These are phyloP conservation scores for Cladophialophora carrionii DNA, from an alignment of 2,329 filamentous ascomycete species.

Conservation along the genomic window DNA sequence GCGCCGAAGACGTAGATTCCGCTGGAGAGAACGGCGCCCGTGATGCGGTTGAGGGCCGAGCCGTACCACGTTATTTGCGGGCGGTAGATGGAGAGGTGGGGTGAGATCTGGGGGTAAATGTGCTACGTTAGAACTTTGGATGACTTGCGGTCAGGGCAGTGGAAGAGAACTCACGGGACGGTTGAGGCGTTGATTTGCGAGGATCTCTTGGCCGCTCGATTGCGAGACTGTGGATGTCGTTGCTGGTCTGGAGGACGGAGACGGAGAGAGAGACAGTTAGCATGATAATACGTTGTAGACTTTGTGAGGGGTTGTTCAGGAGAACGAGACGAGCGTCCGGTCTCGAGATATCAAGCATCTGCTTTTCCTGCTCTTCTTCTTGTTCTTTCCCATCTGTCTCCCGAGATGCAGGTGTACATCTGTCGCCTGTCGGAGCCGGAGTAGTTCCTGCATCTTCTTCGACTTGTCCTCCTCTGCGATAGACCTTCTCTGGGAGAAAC, in stretches of 20 bases:
- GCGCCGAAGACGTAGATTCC: constrained; percentile 77
- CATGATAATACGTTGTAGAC: not conserved
- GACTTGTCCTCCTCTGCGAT: not conserved
- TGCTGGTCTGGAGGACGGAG: constrained; percentile 29
- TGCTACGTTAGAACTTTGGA: not conserved
- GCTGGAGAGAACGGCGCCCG: constrained; percentile 72
- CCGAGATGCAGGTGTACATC: not conserved
- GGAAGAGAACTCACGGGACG: constrained; percentile 59
- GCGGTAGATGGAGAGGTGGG: constrained; percentile 84
- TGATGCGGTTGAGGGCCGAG: constrained; percentile 78
- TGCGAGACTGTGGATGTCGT: constrained; percentile 57
- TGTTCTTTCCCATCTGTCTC: not conserved
- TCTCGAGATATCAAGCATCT: not conserved
- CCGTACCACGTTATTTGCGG: constrained; percentile 83
- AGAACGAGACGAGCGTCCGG: no score
- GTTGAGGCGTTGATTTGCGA: constrained; percentile 76
- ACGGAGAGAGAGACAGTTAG: constrained; percentile 1
- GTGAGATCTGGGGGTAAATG: constrained; percentile 63
- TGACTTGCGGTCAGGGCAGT: not conserved
- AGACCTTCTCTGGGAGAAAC: no score
- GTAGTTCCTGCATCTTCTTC: not conserved
- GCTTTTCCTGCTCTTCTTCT: not conserved
- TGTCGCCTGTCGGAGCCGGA: not conserved
- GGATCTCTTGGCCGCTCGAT: constrained; percentile 64
- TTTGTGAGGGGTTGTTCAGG: not conserved